These are phyloP conservation scores for Eleusine indica DNA, from an alignment of 176 grass and related monocot species.

Conservation along the genomic window DNA sequence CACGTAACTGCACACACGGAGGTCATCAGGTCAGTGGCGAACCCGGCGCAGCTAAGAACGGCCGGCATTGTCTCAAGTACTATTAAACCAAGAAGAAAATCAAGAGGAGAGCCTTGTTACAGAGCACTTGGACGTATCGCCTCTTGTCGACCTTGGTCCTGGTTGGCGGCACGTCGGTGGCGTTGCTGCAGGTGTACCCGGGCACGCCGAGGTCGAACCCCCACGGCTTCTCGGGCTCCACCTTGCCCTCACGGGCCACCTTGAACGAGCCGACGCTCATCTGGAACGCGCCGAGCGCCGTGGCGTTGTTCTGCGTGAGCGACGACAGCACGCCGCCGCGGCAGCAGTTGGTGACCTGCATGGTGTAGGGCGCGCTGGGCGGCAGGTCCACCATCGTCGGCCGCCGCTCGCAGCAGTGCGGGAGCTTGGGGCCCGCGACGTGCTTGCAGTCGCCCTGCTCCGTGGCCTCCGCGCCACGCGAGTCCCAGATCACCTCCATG, in stretches of 20 bases:
- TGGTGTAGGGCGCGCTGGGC: constrained; percentile 49
- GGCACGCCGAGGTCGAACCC: constrained; percentile 65
- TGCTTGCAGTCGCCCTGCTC: constrained; percentile 63
- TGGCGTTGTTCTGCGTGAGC: constrained; percentile 28
- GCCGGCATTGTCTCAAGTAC: not conserved
- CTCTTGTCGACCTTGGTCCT: constrained; percentile 29
- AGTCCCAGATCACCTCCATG: constrained; percentile 55
- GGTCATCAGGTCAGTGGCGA: not conserved
- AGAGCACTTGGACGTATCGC: constrained; percentile 42
- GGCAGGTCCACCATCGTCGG: constrained; percentile 56
- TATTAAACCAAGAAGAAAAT: not conserved
- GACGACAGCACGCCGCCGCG: constrained; percentile 66
- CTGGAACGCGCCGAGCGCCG: constrained; percentile 41
- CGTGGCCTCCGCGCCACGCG: constrained; percentile 55
- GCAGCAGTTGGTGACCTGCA: constrained; percentile 64
- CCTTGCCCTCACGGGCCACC: not conserved
- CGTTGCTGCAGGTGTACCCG: constrained; percentile 77
- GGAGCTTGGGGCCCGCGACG: not conserved
- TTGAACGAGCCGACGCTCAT: constrained; percentile 36
- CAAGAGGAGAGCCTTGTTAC: not conserved
- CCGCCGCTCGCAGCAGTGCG: constrained; percentile 60
- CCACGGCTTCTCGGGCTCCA: constrained; percentile 23
- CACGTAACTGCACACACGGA: constrained; percentile 61
- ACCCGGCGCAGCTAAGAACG: not conserved
- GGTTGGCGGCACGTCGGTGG: constrained; percentile 37